Evolutionary conservation across 257 asterid genomes (phyloP), one percentile per base, ranked within the genome.

Genomic region (Penstemon newberryi): DNA sequence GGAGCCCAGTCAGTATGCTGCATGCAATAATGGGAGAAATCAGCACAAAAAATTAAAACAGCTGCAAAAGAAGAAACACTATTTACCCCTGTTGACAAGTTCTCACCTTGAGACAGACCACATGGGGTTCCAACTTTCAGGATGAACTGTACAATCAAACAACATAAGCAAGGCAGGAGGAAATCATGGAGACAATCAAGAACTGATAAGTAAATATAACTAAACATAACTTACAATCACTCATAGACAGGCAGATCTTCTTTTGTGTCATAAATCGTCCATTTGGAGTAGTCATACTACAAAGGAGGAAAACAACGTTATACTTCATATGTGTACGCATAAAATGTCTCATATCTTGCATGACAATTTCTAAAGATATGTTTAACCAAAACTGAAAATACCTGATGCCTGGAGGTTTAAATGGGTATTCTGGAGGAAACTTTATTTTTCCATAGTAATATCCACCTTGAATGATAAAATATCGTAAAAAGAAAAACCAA

Each of bases 351-450:
- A 56, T 53, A 73, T 52, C 65, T 37, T 63, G 65, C 3, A 42
- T n/a, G 49, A 60, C 38, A 37, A 65, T 67, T 47, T 39, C 8
- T 49, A 67, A 59, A 43, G 64, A 13, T 51, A 42, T 36, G 40
- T 49, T 44, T 42, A 54, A 67, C 39, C 61, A 25, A 53, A 68
- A 60, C 66, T 59, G 43, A 63, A 61, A 65, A 13, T 75, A 89
- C 99, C 89, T 91, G 79, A 94, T 91, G 60, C 90, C 92, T 43
- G 98, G 98, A 70, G 99, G 99, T 77, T 94, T 94, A 58, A 75
- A 91, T 8, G 98, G 96, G 82, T 94, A 94, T 53, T 94, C 96
- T 47, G 99, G 86, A 70, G 99, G 99, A 83, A 94, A 94, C 78
- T 86, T 91, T 72, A 94, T 87, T 83, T 89, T 89, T 73, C 99